Conservation (phyloP, 2,329 filamentous ascomycete species). For the Hypocrella siamensis region DNA sequence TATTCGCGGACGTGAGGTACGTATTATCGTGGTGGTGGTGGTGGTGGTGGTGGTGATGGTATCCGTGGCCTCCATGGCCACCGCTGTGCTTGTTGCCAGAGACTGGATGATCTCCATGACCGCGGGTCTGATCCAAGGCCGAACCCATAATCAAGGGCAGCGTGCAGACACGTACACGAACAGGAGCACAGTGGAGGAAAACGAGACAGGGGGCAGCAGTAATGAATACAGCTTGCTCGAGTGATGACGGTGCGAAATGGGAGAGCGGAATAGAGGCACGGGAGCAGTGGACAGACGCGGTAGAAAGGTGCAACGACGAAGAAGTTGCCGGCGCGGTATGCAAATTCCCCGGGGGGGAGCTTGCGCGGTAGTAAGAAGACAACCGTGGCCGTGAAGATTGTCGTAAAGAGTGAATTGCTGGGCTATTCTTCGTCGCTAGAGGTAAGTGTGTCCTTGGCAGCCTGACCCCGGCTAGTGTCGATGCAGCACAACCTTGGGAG, state of each 20-base stretch:
- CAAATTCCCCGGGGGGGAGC: too few species aligned
- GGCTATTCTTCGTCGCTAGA: too few species aligned
- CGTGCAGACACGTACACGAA: conserved; percentile 8
- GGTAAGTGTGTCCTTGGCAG: too few species aligned
- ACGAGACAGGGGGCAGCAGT: conserved; percentile 2
- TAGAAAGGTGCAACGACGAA: too few species aligned
- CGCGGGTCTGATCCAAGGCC: conserved; percentile 16
- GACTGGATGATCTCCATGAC: conserved; percentile 31
- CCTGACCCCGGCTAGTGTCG: too few species aligned
- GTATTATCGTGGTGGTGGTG: conserved; percentile 85
- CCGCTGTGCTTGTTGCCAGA: conserved; percentile 44
- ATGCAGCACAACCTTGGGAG: too few species aligned
- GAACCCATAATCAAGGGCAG: conserved; percentile 13
- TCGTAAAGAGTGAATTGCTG: too few species aligned
- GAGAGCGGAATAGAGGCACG: not conserved
- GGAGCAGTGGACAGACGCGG: not conserved
- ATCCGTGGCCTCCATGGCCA: conserved; percentile 39
- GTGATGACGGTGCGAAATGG: not conserved
- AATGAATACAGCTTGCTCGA: conserved; percentile 1
- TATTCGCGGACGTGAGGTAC: conserved; percentile 79
- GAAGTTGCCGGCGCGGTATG: too few species aligned
- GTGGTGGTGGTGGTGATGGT: conserved; percentile 39
- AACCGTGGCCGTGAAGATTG: too few species aligned
- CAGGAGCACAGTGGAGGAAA: conserved; percentile 8
- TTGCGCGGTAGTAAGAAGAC: too few species aligned